Evolutionary conservation across 2,329 filamentous ascomycete genomes (phyloP), one percentile per base, ranked within the genome.

Genomic region (Byssothecium circinans): DNA sequence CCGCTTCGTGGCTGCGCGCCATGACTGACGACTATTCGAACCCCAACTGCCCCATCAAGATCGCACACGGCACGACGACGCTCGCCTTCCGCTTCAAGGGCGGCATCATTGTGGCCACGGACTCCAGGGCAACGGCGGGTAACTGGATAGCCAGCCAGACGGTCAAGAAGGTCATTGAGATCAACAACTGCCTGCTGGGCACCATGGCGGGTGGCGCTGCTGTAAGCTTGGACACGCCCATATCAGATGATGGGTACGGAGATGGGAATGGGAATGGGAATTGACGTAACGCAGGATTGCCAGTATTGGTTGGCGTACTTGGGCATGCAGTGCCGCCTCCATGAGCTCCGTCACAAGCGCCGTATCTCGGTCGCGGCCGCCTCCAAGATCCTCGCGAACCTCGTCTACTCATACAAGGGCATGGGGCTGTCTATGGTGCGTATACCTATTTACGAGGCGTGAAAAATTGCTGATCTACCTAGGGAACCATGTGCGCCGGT

Each of bases 81-180:
- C 85, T 99, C 53, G 92, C 91, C 55, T 99, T 99, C 82, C 86
- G 92, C 71, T 99, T 97, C 82, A 86, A 97, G 78, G 91, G 91
- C 66, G 94, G 94, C 70, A 97, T 99, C 76, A 95, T 99, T 69
- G 92, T 99, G 43, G 92, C 92, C 45, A 99, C 94, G 50, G 94
- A 99, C 78, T 99, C 94, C 51, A 86, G 94, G 77, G 94, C 94
- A 51, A 96, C 94, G 39, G 92, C 94, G 23, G 94, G 94, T 67
- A 95, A 94, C 83, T 99, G 94, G 94, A 99, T 99, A 75, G 94
- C 94, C 59, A 95, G 89, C 77, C 94, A 99, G 81, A 99, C 94
- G 44, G 94, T 99, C 70, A 99, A 99, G 85, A 99, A 99, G 82
- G 94, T 99, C 62, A 97, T 99, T 70, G 91, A 96, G 81, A 96